phyloP scores from a whole-genome alignment of 2,329 filamentous ascomycete species.

The Ustilaginoidea virens region DNA sequence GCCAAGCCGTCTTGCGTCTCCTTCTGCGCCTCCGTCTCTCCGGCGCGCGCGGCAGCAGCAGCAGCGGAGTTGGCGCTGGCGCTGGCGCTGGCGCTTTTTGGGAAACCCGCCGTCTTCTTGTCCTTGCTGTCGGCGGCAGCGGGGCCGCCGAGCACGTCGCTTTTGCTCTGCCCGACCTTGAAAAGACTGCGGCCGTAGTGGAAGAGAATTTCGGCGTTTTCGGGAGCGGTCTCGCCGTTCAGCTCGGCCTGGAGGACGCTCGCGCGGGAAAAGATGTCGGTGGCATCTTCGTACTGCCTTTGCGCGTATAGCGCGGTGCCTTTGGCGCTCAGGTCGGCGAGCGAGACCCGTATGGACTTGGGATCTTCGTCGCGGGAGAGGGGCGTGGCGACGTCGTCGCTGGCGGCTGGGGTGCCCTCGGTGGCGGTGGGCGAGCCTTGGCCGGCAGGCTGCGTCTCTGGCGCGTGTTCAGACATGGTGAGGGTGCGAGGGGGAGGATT shows the following conservation, averaged over 20 bases:
- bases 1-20: conserved; percentile 30
- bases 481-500: too few relatives aligned
- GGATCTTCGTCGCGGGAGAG: conserved; percentile 25
- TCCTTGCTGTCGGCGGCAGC: conserved; percentile 44
- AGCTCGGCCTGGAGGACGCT: conserved; percentile 80
- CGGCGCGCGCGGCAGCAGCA: conserved; percentile 19
- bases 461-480: conserved; percentile 10
- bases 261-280: conserved; percentile 77
- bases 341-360: conserved; percentile 43
- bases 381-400: conserved; percentile 8
- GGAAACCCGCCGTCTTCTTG: conserved; percentile 21
- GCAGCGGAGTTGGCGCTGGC: too few relatives aligned
- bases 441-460: conserved; percentile 9
- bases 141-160: conserved; percentile 79
- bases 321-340: conserved; percentile 65
- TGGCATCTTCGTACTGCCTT: conserved; percentile 74
- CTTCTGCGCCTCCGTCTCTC: conserved; percentile 23
- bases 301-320: conserved; percentile 76
- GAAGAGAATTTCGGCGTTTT: conserved; percentile 89
- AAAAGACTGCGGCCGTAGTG: conserved; percentile 88
- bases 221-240: conserved; percentile 79
- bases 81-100: conserved; percentile 18
- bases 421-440: conserved; percentile 2
- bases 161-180: conserved; percentile 86
- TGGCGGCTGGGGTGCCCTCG: conserved; percentile 6